These are phyloP conservation scores for Gonapodya prolifera DNA, from an alignment of 192 early-diverging fungal species.

Conservation along the genomic window DNA sequence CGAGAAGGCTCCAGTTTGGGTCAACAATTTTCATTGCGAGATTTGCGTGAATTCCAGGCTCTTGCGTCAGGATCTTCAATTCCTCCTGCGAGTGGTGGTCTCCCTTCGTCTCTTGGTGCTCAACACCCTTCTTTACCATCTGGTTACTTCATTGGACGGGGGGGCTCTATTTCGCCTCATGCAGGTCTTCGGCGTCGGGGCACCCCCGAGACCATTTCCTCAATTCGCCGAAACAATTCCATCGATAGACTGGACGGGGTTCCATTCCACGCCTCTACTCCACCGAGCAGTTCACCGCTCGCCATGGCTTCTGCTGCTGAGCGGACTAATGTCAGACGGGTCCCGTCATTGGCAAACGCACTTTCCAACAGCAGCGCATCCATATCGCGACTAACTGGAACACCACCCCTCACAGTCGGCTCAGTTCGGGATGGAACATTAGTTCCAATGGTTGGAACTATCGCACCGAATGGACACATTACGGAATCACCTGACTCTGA, in stretches of 20 bases:
- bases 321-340: not conserved
- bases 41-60: not conserved
- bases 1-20: not conserved
- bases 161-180: not conserved
- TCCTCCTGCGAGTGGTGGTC: not conserved
- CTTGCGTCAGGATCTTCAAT: not conserved
- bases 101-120: not conserved
- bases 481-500: not conserved
- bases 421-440: not conserved
- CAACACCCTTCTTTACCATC: not conserved
- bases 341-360: too few relatives aligned
- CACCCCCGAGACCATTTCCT: not conserved
- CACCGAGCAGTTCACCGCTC: not conserved
- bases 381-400: too few relatives aligned
- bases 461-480: not conserved
- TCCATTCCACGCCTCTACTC: not conserved
- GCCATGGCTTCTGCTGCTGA: not conserved
- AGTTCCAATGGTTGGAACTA: not conserved
- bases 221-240: not conserved
- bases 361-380: too few relatives aligned
- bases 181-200: not conserved
- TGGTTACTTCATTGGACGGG: not conserved
- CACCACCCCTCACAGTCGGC: too few relatives aligned
- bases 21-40: not conserved
- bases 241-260: not conserved